Base-by-base conservation (phyloP, 2,329 filamentous ascomycete genomes). In the Trichoderma koningiopsis region DNA sequence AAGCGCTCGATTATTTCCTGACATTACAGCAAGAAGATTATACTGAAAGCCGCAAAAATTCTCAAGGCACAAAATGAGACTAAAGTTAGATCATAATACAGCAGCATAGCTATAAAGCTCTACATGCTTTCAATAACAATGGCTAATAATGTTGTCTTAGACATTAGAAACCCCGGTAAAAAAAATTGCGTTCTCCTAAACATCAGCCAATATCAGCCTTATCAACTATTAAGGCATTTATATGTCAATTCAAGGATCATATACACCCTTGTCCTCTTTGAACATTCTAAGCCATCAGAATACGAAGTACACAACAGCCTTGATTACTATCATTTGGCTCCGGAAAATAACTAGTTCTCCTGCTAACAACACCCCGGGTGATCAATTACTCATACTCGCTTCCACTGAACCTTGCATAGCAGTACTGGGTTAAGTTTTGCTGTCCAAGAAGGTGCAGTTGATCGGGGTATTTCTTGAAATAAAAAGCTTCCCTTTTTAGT, bases 161-260 rank as follows among this genome's bases (percentile, higher is more conserved):
- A 24, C 11, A 10, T 24, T 5, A 14, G 47, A 4, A 11, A 5
- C 5, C 19, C 2, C 22, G 4, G 13, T 13, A 8, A n/a, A 43
- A 2, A 0, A n/a, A 8, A n/a, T n/a, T n/a, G 16, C 40, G n/a
- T 19, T 19, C 19, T n/a, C 19, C 40, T 19, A 1, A 19, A 0
- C 3, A 43, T 0, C 7, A n/a, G 10, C n/a, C 4, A 0, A 19
- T 43, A 3, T n/a, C 6, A 19, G 8, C 0, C 6, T 7, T 43
- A 19, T n/a, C 16, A 43, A 19, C 19, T 5, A n/a, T 3, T 2
- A 43, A 43, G 40, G 3, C 7, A 43, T n/a, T n/a, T 8, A 3
- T 5, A 43, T 19, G 6, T 19, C 19, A n/a, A 19, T 19, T 19
- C 6, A 43, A 19, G 19, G 7, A 1, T 43, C 40, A 19, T 43